phyloP scores from a whole-genome alignment of 495 filamentous ascomycete genomes.

The Xylaria intraflava region DNA sequence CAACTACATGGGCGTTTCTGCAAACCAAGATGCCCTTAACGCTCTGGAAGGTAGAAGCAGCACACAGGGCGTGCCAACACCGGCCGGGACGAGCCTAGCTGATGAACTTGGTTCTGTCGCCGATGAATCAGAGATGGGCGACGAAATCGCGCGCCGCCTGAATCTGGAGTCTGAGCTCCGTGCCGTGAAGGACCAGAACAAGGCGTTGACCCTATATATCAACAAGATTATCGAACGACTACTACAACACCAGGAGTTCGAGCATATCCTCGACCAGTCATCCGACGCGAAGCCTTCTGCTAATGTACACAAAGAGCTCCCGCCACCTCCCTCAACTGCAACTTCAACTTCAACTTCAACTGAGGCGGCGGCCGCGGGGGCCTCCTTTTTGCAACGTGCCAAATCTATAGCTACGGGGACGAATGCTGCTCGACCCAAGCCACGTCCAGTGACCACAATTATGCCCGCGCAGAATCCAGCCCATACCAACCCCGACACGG shows the following conservation, averaged over 20 bases:
- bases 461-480: constrained; percentile 45
- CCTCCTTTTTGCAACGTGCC: constrained; percentile 69
- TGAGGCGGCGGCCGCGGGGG: constrained; percentile 46
- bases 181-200: constrained; percentile 87
- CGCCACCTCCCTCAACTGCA: constrained; percentile 72
- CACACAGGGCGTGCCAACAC: constrained; percentile 30
- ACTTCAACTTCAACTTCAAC: no score
- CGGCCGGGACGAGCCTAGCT: constrained; percentile 62
- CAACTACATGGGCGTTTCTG: constrained; percentile 55
- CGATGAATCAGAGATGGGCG: constrained; percentile 47
- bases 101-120: constrained; percentile 67
- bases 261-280: constrained; percentile 79
- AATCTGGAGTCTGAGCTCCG: constrained; percentile 76
- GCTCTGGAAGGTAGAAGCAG: constrained; percentile 47
- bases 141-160: constrained; percentile 55
- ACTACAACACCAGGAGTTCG: constrained; percentile 88
- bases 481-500: constrained; percentile 66
- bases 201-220: constrained; percentile 92
- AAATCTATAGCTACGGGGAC: constrained; percentile 57
- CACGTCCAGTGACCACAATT: constrained; percentile 56
- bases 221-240: constrained; percentile 96
- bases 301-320: constrained; percentile 76
- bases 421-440: constrained; percentile 32
- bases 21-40: constrained; percentile 50
- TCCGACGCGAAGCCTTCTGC: constrained; percentile 47